These are phyloP conservation scores for Penicillium hesseltinei DNA, from an alignment of 2,329 filamentous ascomycete genomes.

Conservation along the genomic window DNA sequence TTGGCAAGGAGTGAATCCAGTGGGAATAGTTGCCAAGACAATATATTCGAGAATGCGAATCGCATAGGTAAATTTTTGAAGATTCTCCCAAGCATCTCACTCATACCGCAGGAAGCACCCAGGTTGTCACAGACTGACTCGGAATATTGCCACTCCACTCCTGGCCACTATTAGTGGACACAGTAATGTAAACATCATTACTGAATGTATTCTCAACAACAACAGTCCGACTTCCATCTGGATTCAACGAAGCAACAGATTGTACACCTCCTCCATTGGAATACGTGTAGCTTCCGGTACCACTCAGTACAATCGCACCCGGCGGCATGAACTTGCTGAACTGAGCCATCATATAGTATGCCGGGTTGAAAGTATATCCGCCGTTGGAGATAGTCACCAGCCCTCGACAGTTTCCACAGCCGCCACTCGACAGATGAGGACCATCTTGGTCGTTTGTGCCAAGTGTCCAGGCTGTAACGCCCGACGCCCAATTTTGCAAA, in stretches of 20 bases:
- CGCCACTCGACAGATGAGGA: constrained; percentile 29
- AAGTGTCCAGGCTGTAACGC: constrained; percentile 33
- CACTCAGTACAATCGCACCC: constrained; percentile 45
- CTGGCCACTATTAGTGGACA: constrained; percentile 23
- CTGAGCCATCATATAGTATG: constrained; percentile 57
- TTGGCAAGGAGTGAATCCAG: neutral
- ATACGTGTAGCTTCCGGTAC: constrained; percentile 48
- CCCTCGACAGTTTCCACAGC: constrained; percentile 29
- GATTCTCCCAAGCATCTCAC: neutral
- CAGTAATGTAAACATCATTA: constrained; percentile 46
- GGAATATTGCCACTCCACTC: constrained; percentile 32
- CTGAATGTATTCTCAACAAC: constrained; percentile 50
- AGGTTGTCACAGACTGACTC: constrained; percentile 30
- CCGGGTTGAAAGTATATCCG: constrained; percentile 48
- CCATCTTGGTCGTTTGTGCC: constrained; percentile 28
- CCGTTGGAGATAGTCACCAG: constrained; percentile 32
- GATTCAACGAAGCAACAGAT: constrained; percentile 49
- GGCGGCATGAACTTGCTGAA: constrained; percentile 51
- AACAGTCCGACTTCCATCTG: constrained; percentile 47
- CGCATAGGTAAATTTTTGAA: no score
- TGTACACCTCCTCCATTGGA: constrained; percentile 39
- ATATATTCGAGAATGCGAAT: neutral
- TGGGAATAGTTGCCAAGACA: neutral
- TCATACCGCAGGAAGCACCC: constrained; percentile 24
- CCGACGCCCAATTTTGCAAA: constrained; percentile 32